These are phyloP conservation scores for Mrakia frigida DNA, from an alignment of 768 basidiomycete genomes.

Conservation along the genomic window DNA sequence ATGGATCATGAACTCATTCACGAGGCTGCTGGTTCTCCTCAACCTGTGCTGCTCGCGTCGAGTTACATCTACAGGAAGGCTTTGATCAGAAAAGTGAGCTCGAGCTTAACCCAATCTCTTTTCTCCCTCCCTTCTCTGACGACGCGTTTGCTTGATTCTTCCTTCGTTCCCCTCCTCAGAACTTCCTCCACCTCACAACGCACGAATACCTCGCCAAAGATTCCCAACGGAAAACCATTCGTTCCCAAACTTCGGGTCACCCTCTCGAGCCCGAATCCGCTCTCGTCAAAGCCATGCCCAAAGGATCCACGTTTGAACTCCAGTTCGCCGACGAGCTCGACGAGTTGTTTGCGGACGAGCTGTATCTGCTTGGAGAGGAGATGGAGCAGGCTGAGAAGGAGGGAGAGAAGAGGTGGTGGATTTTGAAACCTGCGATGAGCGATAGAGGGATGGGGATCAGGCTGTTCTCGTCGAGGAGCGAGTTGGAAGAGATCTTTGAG, in stretches of 20 bases:
- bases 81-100: slow-evolving; percentile 58
- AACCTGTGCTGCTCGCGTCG: slow-evolving; percentile 57
- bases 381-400: slow-evolving; percentile 35
- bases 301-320: slow-evolving; percentile 77
- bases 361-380: slow-evolving; percentile 66
- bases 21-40: slow-evolving; percentile 31
- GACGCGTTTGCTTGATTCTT: not conserved
- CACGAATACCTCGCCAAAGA: slow-evolving; percentile 65
- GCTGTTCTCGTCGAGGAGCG: slow-evolving; percentile 71
- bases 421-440: slow-evolving; percentile 95
- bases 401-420: slow-evolving; percentile 63
- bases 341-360: slow-evolving; percentile 85
- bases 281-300: slow-evolving; percentile 57
- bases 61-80: slow-evolving; percentile 86
- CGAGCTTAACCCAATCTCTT: not conserved
- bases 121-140: not conserved
- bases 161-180: slow-evolving; percentile 50
- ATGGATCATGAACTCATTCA: slow-evolving; percentile 68
- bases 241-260: not conserved
- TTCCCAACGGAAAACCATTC: slow-evolving; percentile 33
- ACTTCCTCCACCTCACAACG: slow-evolving; percentile 73
- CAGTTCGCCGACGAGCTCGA: slow-evolving; percentile 90
- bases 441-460: slow-evolving; percentile 93
- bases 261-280: slow-evolving; percentile 51
- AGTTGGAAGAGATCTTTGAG: slow-evolving; percentile 50